These are phyloP conservation scores for Cordyceps tenuipes DNA, from an alignment of 2,329 filamentous ascomycete species.

Conservation along the genomic window DNA sequence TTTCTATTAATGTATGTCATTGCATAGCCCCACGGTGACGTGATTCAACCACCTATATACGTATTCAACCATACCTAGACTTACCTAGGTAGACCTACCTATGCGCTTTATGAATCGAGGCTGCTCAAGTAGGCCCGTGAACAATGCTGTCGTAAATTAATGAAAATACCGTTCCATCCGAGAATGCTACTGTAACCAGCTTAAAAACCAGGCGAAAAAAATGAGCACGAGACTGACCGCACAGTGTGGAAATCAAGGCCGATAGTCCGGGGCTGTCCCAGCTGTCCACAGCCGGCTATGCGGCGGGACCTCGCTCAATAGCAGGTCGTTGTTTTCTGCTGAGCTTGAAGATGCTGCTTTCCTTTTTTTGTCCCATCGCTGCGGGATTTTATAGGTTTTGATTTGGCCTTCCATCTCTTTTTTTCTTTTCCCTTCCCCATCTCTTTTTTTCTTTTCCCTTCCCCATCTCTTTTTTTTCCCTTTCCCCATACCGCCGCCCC, in stretches of 20 bases:
- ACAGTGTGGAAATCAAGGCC: not conserved
- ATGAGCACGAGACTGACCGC: not conserved
- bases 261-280: conserved; percentile 1
- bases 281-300: not conserved
- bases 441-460: not conserved
- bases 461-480: no score
- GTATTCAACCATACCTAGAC: no score
- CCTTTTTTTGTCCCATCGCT: not conserved
- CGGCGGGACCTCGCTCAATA: conserved; percentile 11
- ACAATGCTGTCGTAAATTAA: no score
- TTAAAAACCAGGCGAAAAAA: not conserved
- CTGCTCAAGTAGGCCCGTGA: no score
- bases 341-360: not conserved
- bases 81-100: no score
- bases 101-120: no score
- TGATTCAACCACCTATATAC: not conserved
- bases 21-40: not conserved
- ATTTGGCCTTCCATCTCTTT: not conserved
- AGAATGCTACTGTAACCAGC: not conserved
- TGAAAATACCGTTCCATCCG: not conserved
- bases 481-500: not conserved
- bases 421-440: no score
- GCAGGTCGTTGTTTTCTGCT: not conserved
- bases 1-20: not conserved
- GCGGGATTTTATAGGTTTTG: not conserved